phyloP scores from a whole-genome alignment of 495 filamentous ascomycete species.

The Podospora australis region DNA sequence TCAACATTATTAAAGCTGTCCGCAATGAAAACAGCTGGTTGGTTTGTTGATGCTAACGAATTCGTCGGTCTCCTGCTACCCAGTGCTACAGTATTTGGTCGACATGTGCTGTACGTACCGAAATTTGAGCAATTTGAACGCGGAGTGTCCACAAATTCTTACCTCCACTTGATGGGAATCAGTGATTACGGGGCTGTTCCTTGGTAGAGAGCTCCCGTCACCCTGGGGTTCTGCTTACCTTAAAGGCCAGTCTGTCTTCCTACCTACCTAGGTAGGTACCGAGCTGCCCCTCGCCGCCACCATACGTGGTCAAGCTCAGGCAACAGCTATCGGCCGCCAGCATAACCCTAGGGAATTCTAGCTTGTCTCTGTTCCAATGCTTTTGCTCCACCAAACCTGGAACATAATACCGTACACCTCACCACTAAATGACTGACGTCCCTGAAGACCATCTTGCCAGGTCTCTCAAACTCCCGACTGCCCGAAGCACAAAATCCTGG shows the following conservation, averaged over 20 bases:
- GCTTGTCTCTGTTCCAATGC: constrained; percentile 9
- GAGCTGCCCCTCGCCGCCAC: constrained; percentile 18
- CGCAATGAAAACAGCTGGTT: too few species aligned
- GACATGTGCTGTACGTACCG: too few species aligned
- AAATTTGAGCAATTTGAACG: too few species aligned
- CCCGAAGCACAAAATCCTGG: not conserved
- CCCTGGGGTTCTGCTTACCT: not conserved
- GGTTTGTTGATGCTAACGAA: too few species aligned
- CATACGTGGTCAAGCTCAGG: constrained; percentile 8
- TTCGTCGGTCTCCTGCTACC: too few species aligned
- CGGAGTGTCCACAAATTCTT: too few species aligned
- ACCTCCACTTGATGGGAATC: too few species aligned
- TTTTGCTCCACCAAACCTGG: constrained; percentile 13
- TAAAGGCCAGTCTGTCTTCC: constrained; percentile 26
- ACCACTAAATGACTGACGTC: constrained; percentile 4
- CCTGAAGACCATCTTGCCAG: constrained; percentile 4
- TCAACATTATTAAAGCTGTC: too few species aligned
- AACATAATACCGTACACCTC: too few species aligned
- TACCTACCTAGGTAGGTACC: too few species aligned
- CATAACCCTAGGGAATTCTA: constrained; percentile 3
- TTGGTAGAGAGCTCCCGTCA: not conserved
- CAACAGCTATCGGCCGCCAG: constrained; percentile 6
- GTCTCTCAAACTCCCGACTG: constrained; percentile 1
- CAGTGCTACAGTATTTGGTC: too few species aligned
- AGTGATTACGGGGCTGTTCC: too few species aligned